Evolutionary conservation across 108 stramenopile species (phyloP).

Genomic region (Skeletonema marinoi): DNA sequence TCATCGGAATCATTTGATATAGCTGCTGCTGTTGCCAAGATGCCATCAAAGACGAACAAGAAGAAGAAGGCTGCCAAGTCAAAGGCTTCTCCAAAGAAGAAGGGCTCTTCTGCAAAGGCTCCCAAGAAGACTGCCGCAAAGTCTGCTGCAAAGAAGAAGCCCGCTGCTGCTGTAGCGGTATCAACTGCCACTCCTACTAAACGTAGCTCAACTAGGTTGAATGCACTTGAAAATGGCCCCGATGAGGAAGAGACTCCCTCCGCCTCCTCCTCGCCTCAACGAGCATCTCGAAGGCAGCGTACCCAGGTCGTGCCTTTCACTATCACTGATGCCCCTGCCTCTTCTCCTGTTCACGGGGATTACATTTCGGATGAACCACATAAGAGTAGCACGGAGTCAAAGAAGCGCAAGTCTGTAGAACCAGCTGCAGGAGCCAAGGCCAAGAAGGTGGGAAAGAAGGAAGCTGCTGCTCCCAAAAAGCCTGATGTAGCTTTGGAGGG

Average conservation of each 20-base stretch:
- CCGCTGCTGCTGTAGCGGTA: not conserved
- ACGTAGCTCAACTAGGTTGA: not conserved
- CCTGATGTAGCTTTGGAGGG: not conserved
- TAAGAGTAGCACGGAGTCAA: not conserved
- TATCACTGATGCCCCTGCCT: not conserved
- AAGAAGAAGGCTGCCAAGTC: not conserved
- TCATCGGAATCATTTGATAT: not conserved
- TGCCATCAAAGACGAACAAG: not conserved
- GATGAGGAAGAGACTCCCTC: not conserved
- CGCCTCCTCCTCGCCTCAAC: not conserved
- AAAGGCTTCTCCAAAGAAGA: not conserved
- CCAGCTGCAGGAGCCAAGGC: not conserved
- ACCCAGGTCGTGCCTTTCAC: not conserved
- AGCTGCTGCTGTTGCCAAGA: not conserved
- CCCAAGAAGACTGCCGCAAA: not conserved
- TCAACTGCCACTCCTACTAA: not conserved
- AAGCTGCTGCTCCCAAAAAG: not conserved
- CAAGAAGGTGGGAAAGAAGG: slow-evolving; percentile 3
- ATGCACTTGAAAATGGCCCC: not conserved
- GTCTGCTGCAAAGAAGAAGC: not conserved
- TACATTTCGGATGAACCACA: not conserved
- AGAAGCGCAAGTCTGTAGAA: not conserved
- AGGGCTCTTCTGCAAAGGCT: not conserved
- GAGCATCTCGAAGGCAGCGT: not conserved
- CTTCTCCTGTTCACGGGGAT: not conserved